Percentiles rank a stretch among this genome's conserved stretches.
Evolutionary conservation across 768 basidiomycete species (phyloP).

Genomic region (Amanita molliuscula): DNA sequence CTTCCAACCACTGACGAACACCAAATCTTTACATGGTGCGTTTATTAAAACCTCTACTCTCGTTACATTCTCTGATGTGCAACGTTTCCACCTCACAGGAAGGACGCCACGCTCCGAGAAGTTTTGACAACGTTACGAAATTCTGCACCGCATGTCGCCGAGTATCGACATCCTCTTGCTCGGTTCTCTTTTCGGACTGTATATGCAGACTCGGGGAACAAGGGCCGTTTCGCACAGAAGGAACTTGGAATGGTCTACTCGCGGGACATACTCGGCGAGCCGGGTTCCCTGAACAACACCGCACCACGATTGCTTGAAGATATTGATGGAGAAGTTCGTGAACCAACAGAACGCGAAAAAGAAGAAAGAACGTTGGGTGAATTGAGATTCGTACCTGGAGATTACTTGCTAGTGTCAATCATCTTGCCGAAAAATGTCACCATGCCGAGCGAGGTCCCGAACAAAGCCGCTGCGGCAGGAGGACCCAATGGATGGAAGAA

Average conservation of each 20-base stretch:
- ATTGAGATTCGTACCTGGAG: constrained; percentile 71
- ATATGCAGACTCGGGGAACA: constrained; percentile 63
- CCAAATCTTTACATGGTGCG: constrained; percentile 73
- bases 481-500: constrained; percentile 19
- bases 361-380: constrained; percentile 72
- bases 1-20: constrained; percentile 75
- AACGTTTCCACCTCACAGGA: constrained; percentile 34
- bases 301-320: constrained; percentile 57
- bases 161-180: constrained; percentile 75
- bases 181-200: constrained; percentile 75
- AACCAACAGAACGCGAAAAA: constrained; percentile 36
- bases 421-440: constrained; percentile 59
- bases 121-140: constrained; percentile 69
- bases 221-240: constrained; percentile 64
- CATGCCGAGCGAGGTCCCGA: constrained; percentile 37
- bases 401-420: constrained; percentile 68
- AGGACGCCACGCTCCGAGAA: constrained; percentile 74
- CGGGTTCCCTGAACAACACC: constrained; percentile 45
- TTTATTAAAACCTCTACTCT: not conserved
- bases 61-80: not conserved
- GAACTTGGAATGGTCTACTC: constrained; percentile 78
- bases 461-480: constrained; percentile 33
- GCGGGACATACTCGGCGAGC: constrained; percentile 77
- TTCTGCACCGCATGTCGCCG: constrained; percentile 52
- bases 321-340: constrained; percentile 19